Evolutionary conservation across 768 basidiomycete genomes (phyloP), one percentile per base, ranked within the genome.

Genomic region (Trametes elegans): DNA sequence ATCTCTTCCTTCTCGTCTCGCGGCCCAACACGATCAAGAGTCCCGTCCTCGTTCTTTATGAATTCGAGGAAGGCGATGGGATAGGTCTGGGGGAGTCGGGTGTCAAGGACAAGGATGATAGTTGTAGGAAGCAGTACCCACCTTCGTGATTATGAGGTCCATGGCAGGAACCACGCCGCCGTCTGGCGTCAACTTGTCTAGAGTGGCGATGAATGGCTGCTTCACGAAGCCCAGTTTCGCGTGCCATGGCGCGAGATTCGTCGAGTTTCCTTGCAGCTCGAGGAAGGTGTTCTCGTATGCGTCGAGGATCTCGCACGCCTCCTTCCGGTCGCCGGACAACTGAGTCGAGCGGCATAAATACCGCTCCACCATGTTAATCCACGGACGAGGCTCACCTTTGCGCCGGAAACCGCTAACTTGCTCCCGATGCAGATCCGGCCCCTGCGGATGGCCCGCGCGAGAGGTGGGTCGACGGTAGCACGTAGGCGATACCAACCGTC

Each of bases 401-500:
- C 89, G 32, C 90, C 90, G 2, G 82, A 79, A 32, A 94, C 76
- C 6, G 81, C 85, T 18, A 99, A 76, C 74, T 99, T 99, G 59
- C 85, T 79, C 2, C 97, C 97, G 5, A 89, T 73, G 35, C 76
- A 73, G 41, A 99, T 79, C 41, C 79, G 74, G 0, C 89, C 86
- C 23, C 78, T 79, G 41, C 76, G 74, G 8, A 89, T 71, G 2
- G 91, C 95, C 39, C 87, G 79, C 2, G 77, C 77, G 19, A 99
- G 74, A 3, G 88, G 80, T 18, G 73, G 71, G 69, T 98, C 97
- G 11, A 91, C 76, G 41, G 78, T 77, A 0, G 93, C 90, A 13
- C 84, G 82, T 7, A 98, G 75, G 26, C 85, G 75, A 64, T 99
- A 99, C 97, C 97, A 99, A 13, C 97, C 97, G 66, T 99, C 97